These are phyloP conservation scores for Vanderwaltozyma polyspora DNA, from an alignment of 805 yeast genomes.

Conservation along the genomic window DNA sequence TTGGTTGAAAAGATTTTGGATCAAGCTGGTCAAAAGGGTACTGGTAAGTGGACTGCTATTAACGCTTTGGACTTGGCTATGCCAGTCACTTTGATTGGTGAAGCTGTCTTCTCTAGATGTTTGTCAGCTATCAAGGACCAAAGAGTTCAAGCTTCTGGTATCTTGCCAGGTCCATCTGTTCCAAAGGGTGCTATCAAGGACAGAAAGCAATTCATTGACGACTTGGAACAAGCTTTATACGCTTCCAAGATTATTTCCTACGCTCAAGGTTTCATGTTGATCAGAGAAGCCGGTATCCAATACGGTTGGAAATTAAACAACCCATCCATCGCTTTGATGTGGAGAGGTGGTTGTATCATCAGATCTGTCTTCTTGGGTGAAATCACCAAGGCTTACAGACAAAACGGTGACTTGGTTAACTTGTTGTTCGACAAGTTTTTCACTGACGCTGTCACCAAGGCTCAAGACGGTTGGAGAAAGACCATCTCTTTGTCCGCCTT, in stretches of 20 bases:
- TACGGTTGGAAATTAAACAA: slow-evolving; percentile 95
- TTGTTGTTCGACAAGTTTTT: slow-evolving; percentile 92
- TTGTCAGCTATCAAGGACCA: slow-evolving; percentile 85
- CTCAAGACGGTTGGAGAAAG: slow-evolving; percentile 93
- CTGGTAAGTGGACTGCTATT: slow-evolving; percentile 99
- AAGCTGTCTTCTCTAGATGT: slow-evolving; percentile 96
- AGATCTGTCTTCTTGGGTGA: slow-evolving; percentile 97
- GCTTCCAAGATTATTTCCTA: slow-evolving; percentile 97
- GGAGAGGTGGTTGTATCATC: slow-evolving; percentile 99
- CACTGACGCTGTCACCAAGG: slow-evolving; percentile 80
- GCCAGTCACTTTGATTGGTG: slow-evolving; percentile 97
- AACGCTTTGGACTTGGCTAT: slow-evolving; percentile 95
- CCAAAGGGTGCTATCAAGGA: slow-evolving; percentile 51
- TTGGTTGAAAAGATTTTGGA: slow-evolving; percentile 93
- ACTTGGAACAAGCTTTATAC: slow-evolving; percentile 94
- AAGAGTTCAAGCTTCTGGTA: slow-evolving; percentile 74
- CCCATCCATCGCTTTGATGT: slow-evolving; percentile 97
- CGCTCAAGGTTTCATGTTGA: slow-evolving; percentile 99
- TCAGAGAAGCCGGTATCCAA: slow-evolving; percentile 95
- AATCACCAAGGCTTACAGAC: slow-evolving; percentile 92
- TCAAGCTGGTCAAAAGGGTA: slow-evolving; percentile 98
- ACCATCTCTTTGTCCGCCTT: slow-evolving; percentile 66
- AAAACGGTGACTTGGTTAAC: slow-evolving; percentile 88
- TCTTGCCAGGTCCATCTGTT: slow-evolving; percentile 61
- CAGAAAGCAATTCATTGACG: slow-evolving; percentile 76